These are phyloP conservation scores for Colletotrichum sansevieriae DNA, from an alignment of 2,329 filamentous ascomycete genomes.

Conservation along the genomic window DNA sequence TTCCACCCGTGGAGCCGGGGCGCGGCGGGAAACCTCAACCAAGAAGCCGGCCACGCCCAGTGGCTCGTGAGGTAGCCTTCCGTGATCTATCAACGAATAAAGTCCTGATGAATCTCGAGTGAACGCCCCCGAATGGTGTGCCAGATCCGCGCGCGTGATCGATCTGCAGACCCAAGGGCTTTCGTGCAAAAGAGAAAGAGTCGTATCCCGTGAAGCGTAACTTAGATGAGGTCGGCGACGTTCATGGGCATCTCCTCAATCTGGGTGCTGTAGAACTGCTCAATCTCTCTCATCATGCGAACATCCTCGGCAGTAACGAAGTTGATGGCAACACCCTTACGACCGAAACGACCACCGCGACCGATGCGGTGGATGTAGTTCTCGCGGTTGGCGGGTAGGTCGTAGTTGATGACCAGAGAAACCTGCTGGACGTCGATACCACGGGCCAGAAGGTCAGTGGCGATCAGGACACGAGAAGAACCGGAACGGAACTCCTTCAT, in stretches of 20 bases:
- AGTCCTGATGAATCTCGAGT: slow-evolving; percentile 42
- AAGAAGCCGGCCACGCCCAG: slow-evolving; percentile 37
- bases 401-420: slow-evolving; percentile 99
- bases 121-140: slow-evolving; percentile 37
- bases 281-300: slow-evolving; percentile 99
- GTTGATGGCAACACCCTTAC: slow-evolving; percentile 99
- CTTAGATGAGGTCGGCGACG: slow-evolving; percentile 81
- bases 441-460: slow-evolving; percentile 97
- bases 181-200: slow-evolving; percentile 38
- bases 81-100: slow-evolving; percentile 44
- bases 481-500: slow-evolving; percentile 99
- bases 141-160: slow-evolving; percentile 41
- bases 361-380: slow-evolving; percentile 99
- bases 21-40: slow-evolving; percentile 33
- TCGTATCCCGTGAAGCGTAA: slow-evolving; percentile 36
- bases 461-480: slow-evolving; percentile 97
- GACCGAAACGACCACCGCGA: slow-evolving; percentile 99
- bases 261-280: slow-evolving; percentile 99
- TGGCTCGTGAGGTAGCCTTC: slow-evolving; percentile 42
- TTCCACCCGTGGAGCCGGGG: slow-evolving; percentile 42
- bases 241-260: slow-evolving; percentile 99
- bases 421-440: slow-evolving; percentile 99
- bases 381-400: slow-evolving; percentile 97
- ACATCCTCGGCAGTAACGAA: slow-evolving; percentile 99
- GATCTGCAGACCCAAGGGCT: slow-evolving; percentile 37